Evolutionary conservation across 352 stramenopile species (phyloP).

Genomic region (Globisporangium sylvaticum): DNA sequence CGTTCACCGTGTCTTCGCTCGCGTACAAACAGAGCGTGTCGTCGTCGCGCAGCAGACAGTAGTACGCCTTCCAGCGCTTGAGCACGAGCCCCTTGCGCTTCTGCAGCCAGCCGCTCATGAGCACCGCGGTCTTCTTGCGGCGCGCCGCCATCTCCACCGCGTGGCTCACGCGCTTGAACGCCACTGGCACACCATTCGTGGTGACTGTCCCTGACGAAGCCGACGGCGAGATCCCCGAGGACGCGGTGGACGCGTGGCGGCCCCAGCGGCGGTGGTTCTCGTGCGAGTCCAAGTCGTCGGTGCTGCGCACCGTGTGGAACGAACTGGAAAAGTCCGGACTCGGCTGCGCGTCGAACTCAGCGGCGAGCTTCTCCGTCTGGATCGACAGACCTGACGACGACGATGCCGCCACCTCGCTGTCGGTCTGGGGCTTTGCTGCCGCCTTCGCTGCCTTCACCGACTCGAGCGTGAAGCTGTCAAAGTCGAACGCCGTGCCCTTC

Average conservation of each 20-base stretch:
- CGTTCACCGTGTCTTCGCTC: conserved; percentile 56
- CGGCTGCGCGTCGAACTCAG: not conserved
- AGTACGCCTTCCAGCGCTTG: conserved; percentile 57
- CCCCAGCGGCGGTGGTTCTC: conserved; percentile 13
- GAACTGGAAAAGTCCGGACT: conserved; percentile 4
- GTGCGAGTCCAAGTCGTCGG: conserved; percentile 36
- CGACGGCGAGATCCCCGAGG: not conserved
- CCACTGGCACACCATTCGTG: not conserved
- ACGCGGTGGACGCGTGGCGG: conserved; percentile 16
- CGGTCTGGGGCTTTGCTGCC: conserved; percentile 1
- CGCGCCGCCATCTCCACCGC: not conserved
- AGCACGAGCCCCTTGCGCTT: conserved; percentile 44
- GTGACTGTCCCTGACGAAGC: not conserved
- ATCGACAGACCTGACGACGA: not conserved
- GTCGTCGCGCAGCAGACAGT: conserved; percentile 51
- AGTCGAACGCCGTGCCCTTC: conserved; percentile 25
- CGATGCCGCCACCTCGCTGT: not conserved
- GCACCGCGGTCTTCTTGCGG: conserved; percentile 22
- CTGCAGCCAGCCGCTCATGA: conserved; percentile 48
- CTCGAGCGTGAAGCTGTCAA: conserved; percentile 47
- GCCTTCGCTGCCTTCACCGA: conserved; percentile 24
- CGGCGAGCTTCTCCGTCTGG: conserved; percentile 7
- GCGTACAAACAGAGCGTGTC: conserved; percentile 49
- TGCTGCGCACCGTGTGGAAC: conserved; percentile 23
- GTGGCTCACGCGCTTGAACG: not conserved